Conservation (phyloP, 768 basidiomycete species). For the Tricholoma terreum region DNA sequence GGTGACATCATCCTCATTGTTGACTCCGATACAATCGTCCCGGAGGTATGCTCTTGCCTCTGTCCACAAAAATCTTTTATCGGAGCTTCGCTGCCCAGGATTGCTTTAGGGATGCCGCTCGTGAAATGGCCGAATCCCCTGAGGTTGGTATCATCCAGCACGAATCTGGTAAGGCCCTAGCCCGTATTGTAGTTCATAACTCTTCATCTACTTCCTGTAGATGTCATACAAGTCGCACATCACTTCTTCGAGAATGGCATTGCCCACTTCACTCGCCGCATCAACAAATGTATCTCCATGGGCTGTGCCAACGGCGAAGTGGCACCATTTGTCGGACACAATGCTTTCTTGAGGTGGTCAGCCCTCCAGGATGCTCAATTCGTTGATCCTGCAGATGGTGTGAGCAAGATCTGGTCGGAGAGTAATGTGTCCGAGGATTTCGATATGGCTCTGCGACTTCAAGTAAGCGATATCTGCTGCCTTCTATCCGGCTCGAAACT, state of each 20-base stretch:
- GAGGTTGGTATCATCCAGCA: constrained; percentile 90
- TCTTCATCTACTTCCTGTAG: constrained; percentile 26
- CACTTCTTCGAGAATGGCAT: constrained; percentile 93
- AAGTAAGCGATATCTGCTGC: constrained; percentile 23
- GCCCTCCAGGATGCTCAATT: constrained; percentile 86
- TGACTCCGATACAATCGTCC: constrained; percentile 78
- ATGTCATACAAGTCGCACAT: constrained; percentile 87
- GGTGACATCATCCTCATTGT: constrained; percentile 80
- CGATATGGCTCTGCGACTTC: constrained; percentile 72
- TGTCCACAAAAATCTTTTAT: neutral
- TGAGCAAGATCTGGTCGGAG: constrained; percentile 81
- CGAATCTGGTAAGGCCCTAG: constrained; percentile 58
- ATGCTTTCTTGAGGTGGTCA: constrained; percentile 87
- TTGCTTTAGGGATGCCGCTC: constrained; percentile 86
- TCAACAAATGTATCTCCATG: constrained; percentile 82
- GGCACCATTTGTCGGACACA: constrained; percentile 83
- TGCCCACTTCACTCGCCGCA: constrained; percentile 82
- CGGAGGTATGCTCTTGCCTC: constrained; percentile 46
- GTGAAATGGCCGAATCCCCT: constrained; percentile 78
- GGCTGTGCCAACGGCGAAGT: constrained; percentile 79
- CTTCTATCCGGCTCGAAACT: neutral
- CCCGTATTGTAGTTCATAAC: neutral
- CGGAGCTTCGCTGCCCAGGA: constrained; percentile 44
- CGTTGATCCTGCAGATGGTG: constrained; percentile 59
- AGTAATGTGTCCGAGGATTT: constrained; percentile 81